Evolutionary conservation across 2,329 filamentous ascomycete genomes (phyloP).

Genomic region (Aspergillus sp.): DNA sequence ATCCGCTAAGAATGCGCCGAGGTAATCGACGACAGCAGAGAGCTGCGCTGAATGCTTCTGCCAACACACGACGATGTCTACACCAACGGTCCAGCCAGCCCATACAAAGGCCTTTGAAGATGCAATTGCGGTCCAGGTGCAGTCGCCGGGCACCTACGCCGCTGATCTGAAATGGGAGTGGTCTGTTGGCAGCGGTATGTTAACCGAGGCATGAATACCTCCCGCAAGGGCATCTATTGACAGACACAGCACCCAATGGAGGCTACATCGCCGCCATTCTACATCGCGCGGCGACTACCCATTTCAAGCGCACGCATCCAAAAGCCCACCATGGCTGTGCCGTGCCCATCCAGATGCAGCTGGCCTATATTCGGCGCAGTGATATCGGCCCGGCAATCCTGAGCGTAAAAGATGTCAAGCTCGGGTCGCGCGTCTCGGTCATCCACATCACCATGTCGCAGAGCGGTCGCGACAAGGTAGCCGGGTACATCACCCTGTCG

Average conservation of each 20-base stretch:
- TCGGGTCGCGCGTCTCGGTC: background rate
- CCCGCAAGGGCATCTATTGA: background rate
- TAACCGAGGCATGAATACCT: no score
- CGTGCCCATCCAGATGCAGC: background rate
- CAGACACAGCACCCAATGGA: constrained; percentile 2
- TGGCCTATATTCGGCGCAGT: background rate
- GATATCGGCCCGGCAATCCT: background rate
- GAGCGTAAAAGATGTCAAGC: background rate
- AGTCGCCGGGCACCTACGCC: background rate
- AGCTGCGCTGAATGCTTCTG: background rate
- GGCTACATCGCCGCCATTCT: constrained; percentile 6
- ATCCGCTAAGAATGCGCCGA: background rate
- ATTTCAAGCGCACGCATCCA: background rate
- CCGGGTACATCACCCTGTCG: background rate
- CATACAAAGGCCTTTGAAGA: constrained; percentile 1
- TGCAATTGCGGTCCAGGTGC: background rate
- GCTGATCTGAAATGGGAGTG: constrained; percentile 1
- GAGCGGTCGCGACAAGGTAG: background rate
- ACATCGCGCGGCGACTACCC: background rate
- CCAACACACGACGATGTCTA: background rate
- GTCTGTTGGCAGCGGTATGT: constrained; percentile 6
- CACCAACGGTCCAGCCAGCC: background rate
- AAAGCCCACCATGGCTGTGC: background rate
- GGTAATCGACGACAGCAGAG: background rate
- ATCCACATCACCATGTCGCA: constrained; percentile 4